Base-by-base conservation (phyloP, 257 asterid genomes). In the Ehretia macrophylla region DNA sequence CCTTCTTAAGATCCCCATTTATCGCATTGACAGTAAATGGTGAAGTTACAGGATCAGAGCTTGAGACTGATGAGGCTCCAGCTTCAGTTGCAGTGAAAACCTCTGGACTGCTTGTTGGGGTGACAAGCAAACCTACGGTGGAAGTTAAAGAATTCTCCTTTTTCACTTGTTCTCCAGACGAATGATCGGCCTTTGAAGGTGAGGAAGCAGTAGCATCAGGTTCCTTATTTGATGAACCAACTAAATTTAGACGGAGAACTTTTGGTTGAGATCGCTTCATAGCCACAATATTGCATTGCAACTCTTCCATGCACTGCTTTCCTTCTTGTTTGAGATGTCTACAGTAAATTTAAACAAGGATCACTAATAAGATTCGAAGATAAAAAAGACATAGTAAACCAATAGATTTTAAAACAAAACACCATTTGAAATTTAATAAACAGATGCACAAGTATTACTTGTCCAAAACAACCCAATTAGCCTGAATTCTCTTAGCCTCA, bases 31-130 rank as follows among this genome's bases (percentile, higher is more conserved):
- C 37, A 57, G 69, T 75, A 84, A 89, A 89, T 0, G 97, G 99
- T 5, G 99, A 90, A 12, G 92, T 83, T 51, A 92, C 97, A 13
- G 84, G 97, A 58, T 88, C 98, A 11, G 98, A 91, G 74, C 99
- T 93, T 14, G 99, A 93, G 53, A 89, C 97, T 0, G 99, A 93
- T 0, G 97, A 93, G 60, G 94, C 82, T 60, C 97, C 99, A 10
- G 68, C 90, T 47, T 93, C 99, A 0, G 99, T 93, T 22, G 94
- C 84, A 1, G 96, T 87, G 73, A 93, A 93, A 21, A 91, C 80
- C 76, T 93, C 97, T 0, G 96, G 99, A 72, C 97, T 93, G 72
- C 99, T 88, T 0, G 99, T 74, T 17, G 99, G 99, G 61, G 99
- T 93, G 42, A 83, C 95, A 5, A 81, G 84, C 23, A 87, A 94